Base-by-base conservation (phyloP, 2,329 filamentous ascomycete genomes). In the Arachnomyces sp. region DNA sequence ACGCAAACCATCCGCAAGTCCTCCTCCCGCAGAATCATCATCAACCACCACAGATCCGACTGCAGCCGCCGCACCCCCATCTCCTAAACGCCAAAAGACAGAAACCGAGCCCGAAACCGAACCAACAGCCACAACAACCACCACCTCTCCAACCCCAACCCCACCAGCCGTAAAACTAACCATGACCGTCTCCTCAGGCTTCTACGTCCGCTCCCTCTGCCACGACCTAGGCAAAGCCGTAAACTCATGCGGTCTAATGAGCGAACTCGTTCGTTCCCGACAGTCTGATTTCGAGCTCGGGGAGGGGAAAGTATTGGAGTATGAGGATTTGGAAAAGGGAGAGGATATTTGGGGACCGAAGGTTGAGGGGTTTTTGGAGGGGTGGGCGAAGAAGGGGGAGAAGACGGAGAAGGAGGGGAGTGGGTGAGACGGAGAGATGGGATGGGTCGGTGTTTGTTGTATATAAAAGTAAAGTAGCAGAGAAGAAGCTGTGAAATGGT, bases 101-200 rank as follows among this genome's bases (percentile, higher is more conserved):
- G 31, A 8, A 13, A 18, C 30, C 15, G 15, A 13, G 3, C 17
- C 29, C 13, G 28, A 37, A 31, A 9, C 35, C 9, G 5, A 38
- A 31, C 3, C 38, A 18, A 18, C 40, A 35, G 9, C 28, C 16
- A n/a, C 32, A 11, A 11, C 34, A 14, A 30, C 30, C 18, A 28
- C 39, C 29, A 17, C 28, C 35, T 28, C 28, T n/a, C 32, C 38
- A n/a, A 14, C 18, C 15, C 44, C 43, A 7, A 34, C 25, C 21
- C 55, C 87, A 1, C 79, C 90, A 1, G 92, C 90, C 1, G 85
- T 78, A 36, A 83, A 78, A 56, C 78, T 98, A 44, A 81, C 84
- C 42, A 87, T 98, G 78, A 94, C 86, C 1, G 90, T 95, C 38
- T 88, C 88, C 2, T 94, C 88, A 0, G 92, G 92, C 30, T 98